phyloP scores from a whole-genome alignment of 345 rosid genomes.

The Pistacia integerrima region DNA sequence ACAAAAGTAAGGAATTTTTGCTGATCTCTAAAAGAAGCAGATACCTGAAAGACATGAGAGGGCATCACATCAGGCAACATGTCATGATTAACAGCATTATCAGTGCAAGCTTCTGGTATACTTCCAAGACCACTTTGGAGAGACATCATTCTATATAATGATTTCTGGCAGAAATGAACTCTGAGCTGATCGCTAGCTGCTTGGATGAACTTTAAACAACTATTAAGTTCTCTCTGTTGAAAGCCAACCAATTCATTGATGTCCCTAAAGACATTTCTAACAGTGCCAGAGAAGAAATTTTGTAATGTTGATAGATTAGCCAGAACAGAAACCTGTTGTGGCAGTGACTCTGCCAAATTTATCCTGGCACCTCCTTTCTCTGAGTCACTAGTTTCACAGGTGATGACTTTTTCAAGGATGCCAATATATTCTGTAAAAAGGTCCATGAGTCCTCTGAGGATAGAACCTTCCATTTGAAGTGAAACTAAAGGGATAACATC shows the following conservation, averaged over 20 bases:
- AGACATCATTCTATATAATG: slow-evolving; percentile 35
- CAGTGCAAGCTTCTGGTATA: slow-evolving; percentile 14
- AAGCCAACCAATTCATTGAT: slow-evolving; percentile 14
- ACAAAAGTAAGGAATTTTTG: background rate
- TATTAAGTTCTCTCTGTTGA: slow-evolving; percentile 39
- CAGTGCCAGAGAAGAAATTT: slow-evolving; percentile 32
- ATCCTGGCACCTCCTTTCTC: slow-evolving; percentile 29
- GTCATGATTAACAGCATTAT: slow-evolving; percentile 19
- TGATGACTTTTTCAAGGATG: slow-evolving; percentile 45
- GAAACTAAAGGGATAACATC: slow-evolving; percentile 45
- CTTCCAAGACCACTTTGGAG: slow-evolving; percentile 17
- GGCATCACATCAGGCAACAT: slow-evolving; percentile 27
- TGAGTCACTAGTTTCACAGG: slow-evolving; percentile 12
- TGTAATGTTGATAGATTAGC: slow-evolving; percentile 51
- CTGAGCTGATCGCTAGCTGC: slow-evolving; percentile 40
- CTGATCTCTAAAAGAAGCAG: slow-evolving; percentile 7
- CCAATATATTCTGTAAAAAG: slow-evolving; percentile 46
- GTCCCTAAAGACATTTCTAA: slow-evolving; percentile 33
- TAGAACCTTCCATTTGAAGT: slow-evolving; percentile 50
- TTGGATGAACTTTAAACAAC: slow-evolving; percentile 26
- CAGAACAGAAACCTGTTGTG: slow-evolving; percentile 49
- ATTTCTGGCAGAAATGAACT: slow-evolving; percentile 43
- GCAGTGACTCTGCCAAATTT: slow-evolving; percentile 36
- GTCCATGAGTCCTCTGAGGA: slow-evolving; percentile 41
- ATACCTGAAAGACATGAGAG: slow-evolving; percentile 54